These are phyloP conservation scores for Nymphaea thermarum DNA, from an alignment of 164 flowering plant species.

Conservation along the genomic window DNA sequence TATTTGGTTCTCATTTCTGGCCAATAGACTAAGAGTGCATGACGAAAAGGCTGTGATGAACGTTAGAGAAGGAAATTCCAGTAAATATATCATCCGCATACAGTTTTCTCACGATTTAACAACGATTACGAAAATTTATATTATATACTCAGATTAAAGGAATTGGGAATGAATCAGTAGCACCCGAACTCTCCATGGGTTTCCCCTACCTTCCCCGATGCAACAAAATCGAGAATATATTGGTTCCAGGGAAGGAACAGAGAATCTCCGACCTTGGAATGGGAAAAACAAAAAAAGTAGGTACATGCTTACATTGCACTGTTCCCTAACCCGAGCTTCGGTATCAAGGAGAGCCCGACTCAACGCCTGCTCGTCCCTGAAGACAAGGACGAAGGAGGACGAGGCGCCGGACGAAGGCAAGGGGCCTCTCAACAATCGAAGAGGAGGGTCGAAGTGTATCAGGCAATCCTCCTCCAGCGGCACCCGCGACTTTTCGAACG, in stretches of 20 bases:
- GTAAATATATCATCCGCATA: too few species aligned
- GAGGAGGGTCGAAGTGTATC: constrained; percentile 9
- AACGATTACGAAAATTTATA: too few species aligned
- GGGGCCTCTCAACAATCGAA: constrained; percentile 16
- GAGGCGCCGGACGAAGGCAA: constrained; percentile 18
- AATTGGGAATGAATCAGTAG: too few species aligned
- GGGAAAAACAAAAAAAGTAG: background rate
- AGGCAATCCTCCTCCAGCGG: too few species aligned
- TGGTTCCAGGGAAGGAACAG: background rate
- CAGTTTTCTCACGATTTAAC: too few species aligned
- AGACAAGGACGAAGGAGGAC: constrained; percentile 20
- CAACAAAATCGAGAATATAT: too few species aligned
- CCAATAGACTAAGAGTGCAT: too few species aligned
- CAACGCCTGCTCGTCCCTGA: constrained; percentile 16
- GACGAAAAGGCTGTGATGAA: too few species aligned
- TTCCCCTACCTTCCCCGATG: too few species aligned
- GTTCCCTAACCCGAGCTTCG: constrained; percentile 12
- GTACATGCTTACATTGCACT: constrained; percentile 15
- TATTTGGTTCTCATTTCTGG: background rate
- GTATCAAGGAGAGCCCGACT: constrained; percentile 9
- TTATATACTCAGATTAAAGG: too few species aligned
- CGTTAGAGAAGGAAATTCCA: too few species aligned
- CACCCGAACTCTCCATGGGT: background rate
- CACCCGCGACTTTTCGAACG: too few species aligned
- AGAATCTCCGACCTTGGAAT: background rate